These are phyloP conservation scores for Kitagawia praeruptora DNA, from an alignment of 129 eudicot species.

Conservation along the genomic window DNA sequence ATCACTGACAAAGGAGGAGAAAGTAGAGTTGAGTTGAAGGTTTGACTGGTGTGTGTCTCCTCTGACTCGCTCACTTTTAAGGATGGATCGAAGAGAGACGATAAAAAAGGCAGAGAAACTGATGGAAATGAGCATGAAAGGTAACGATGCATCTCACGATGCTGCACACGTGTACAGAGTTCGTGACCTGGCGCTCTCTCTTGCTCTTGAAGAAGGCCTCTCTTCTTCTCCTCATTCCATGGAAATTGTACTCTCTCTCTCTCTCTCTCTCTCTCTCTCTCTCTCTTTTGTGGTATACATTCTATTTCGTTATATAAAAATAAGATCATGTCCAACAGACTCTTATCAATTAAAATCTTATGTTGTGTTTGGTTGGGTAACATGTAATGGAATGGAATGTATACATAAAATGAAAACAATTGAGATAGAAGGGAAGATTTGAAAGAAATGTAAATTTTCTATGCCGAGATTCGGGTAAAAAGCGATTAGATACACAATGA, in stretches of 20 bases:
- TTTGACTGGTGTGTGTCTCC: not conserved
- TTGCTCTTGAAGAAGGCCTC: slow-evolving; percentile 62
- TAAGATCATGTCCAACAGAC: too few species aligned
- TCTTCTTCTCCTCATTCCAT: slow-evolving; percentile 57
- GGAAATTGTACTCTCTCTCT: slow-evolving; percentile 30
- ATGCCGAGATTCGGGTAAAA: too few species aligned
- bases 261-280: not conserved
- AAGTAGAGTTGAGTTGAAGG: not conserved
- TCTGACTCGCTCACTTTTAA: not conserved
- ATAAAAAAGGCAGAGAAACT: slow-evolving; percentile 60
- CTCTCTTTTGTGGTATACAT: too few species aligned
- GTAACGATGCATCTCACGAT: slow-evolving; percentile 90
- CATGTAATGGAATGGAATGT: too few species aligned
- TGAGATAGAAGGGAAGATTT: too few species aligned
- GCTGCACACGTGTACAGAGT: slow-evolving; percentile 82
- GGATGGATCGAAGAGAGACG: slow-evolving; percentile 34
- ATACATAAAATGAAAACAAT: too few species aligned
- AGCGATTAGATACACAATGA: too few species aligned
- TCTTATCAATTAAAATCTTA: too few species aligned
- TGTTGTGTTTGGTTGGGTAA: too few species aligned
- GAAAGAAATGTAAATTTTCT: too few species aligned
- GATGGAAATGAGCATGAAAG: slow-evolving; percentile 56
- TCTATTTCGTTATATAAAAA: too few species aligned
- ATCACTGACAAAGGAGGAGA: too few species aligned
- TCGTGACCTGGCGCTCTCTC: slow-evolving; percentile 79